Conservation (phyloP, 352 stramenopile species). For the Globisporangium abappressorium region DNA sequence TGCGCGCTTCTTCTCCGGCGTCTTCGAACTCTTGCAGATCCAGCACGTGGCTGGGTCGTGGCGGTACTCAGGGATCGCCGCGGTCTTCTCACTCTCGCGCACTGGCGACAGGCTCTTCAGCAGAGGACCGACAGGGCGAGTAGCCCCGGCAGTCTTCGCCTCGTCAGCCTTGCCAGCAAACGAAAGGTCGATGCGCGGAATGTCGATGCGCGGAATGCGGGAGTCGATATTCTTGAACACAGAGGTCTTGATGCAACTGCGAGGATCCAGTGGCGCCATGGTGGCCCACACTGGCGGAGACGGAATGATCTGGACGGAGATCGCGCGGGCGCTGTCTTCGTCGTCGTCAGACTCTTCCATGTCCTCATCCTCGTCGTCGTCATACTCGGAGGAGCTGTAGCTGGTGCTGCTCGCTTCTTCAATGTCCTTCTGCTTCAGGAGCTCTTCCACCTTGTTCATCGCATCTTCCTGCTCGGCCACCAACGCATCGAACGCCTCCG, state of each 20-base stretch:
- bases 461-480: constrained; percentile 42
- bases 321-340: constrained; percentile 15
- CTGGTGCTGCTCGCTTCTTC: constrained; percentile 43
- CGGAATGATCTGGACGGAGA: constrained; percentile 40
- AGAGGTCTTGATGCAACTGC: constrained; percentile 68
- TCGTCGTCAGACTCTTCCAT: constrained; percentile 25
- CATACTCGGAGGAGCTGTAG: constrained; percentile 26
- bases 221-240: constrained; percentile 81
- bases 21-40: constrained; percentile 88
- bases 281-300: constrained; percentile 48
- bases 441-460: constrained; percentile 22
- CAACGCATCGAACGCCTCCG: constrained; percentile 58
- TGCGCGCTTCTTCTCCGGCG: constrained; percentile 73
- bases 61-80: constrained; percentile 36
- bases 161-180: constrained; percentile 26
- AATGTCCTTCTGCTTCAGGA: constrained; percentile 25
- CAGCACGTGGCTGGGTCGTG: constrained; percentile 79
- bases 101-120: constrained; percentile 42
- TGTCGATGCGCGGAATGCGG: constrained; percentile 60
- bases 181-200: constrained; percentile 73
- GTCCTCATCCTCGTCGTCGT: constrained; percentile 29
- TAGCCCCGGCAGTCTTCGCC: constrained; percentile 17
- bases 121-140: constrained; percentile 2
- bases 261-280: constrained; percentile 66
- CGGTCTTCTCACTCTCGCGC: constrained; percentile 42